Percentiles rank a stretch among this genome's conserved stretches.
Evolutionary conservation across 1,284 basidiomycete species (phyloP).

Genomic region (Exsudoporus floridanus): DNA sequence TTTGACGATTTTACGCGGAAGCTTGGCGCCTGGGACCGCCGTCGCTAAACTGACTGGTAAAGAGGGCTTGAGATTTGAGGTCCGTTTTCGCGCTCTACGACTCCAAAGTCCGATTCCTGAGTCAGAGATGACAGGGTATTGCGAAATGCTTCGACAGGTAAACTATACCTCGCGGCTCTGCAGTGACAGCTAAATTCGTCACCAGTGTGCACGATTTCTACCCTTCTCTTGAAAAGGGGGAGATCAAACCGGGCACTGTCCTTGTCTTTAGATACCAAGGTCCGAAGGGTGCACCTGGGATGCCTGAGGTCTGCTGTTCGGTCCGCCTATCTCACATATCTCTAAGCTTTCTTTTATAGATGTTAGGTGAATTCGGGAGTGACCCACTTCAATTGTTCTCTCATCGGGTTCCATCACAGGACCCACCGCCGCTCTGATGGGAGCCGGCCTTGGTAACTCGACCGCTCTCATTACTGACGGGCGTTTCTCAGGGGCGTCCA

Average conservation of each 20-base stretch:
- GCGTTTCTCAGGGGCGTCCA: slow-evolving; percentile 84
- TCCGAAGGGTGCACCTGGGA: slow-evolving; percentile 94
- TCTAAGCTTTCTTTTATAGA: slow-evolving; percentile 31
- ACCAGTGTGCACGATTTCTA: slow-evolving; percentile 80
- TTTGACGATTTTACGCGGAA: slow-evolving; percentile 88
- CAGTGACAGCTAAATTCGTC: slow-evolving; percentile 3
- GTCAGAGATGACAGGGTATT: slow-evolving; percentile 46
- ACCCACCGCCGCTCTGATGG: slow-evolving; percentile 89
- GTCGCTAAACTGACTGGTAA: slow-evolving; percentile 98
- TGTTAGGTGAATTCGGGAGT: slow-evolving; percentile 43
- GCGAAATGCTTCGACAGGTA: slow-evolving; percentile 79
- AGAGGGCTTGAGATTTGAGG: slow-evolving; percentile 87
- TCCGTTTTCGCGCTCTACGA: slow-evolving; percentile 30
- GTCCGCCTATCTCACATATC: slow-evolving; percentile 9
- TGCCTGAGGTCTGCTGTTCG: slow-evolving; percentile 73
- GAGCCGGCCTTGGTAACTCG: slow-evolving; percentile 87
- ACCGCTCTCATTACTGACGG: slow-evolving; percentile 97
- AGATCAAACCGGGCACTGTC: slow-evolving; percentile 83
- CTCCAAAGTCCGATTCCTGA: slow-evolving; percentile 6
- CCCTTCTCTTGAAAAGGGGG: slow-evolving; percentile 77
- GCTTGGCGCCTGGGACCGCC: slow-evolving; percentile 86
- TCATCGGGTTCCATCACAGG: slow-evolving; percentile 41
- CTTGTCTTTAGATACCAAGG: slow-evolving; percentile 94
- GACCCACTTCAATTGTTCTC: neutral
- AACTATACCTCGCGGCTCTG: neutral